Conservation (phyloP, 805 yeast species). For the Scheffersomyces lignosus region DNA sequence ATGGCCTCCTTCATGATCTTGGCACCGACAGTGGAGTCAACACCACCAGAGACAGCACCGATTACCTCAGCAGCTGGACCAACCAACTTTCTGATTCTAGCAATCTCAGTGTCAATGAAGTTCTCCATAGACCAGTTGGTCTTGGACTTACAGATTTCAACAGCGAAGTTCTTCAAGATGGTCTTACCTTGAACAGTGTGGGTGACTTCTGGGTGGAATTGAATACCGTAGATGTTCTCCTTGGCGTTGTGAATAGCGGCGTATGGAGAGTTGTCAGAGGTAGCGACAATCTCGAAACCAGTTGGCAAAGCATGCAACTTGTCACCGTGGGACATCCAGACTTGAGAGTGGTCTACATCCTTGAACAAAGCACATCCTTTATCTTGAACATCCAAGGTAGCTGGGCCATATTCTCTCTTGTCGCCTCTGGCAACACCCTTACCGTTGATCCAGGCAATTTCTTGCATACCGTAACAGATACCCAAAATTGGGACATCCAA, state of each 20-base stretch:
- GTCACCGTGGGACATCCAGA: conserved; percentile 99
- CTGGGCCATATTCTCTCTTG: conserved; percentile 98
- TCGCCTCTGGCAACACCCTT: conserved; percentile 93
- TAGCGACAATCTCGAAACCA: conserved; percentile 86
- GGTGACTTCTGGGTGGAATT: conserved; percentile 98
- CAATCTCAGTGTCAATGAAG: conserved; percentile 94
- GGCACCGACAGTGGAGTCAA: conserved; percentile 98
- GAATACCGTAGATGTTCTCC: conserved; percentile 86
- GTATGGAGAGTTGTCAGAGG: conserved; percentile 91
- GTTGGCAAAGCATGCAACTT: conserved; percentile 87
- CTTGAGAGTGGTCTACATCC: conserved; percentile 91
- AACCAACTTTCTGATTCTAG: conserved; percentile 84
- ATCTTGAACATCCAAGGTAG: conserved; percentile 78
- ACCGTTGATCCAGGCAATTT: conserved; percentile 96
- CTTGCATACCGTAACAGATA: conserved; percentile 99
- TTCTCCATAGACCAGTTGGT: conserved; percentile 98
- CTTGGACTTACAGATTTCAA: conserved; percentile 78
- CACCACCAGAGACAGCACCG: conserved; percentile 99
- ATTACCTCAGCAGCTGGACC: conserved; percentile 98
- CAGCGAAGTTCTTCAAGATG: conserved; percentile 89
- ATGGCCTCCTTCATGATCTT: conserved; percentile 97
- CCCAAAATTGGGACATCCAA: conserved; percentile 93
- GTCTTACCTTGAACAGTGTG: conserved; percentile 91
- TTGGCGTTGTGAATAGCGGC: conserved; percentile 84
- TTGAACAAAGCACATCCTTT: conserved; percentile 68